Base-by-base conservation (phyloP, 371 early-diverging fungal species). In the Mortierella sp. region DNA sequence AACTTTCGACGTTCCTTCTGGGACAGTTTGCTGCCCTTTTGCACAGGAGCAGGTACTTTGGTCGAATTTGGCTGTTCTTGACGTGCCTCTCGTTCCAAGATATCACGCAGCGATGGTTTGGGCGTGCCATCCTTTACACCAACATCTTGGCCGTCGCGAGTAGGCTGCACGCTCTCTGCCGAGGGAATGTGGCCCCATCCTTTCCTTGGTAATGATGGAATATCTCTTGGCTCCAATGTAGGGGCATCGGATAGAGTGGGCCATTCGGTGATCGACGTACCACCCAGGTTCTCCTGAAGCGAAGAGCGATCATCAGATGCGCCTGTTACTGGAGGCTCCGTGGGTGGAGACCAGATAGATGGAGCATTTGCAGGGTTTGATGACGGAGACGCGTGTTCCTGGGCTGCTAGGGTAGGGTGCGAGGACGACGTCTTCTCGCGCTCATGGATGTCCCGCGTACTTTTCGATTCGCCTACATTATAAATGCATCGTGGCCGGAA, bases 21-120 rank as follows among this genome's bases (percentile, higher is more conserved):
- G 4, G 77, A 76, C 43, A 76, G 27, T 39, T 76, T 76, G 45
- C 37, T 56, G 8, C 54, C 9, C 25, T 61, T 68, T 19, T 50
- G 53, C 2, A 44, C 12, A 25, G 28, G 14, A 8, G 41, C 39
- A 22, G 29, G 14, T 3, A 21, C 17, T n/a, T 27, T 27, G 1
- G 21, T 40, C 12, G n/a, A 14, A 2, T 27, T 31, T 3, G 27
- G 31, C 40, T 62, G 62, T 9, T 45, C 60, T 6, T 78, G 68
- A 2, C 44, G 46, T 21, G 63, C 54, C 37, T 78, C 78, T 10
- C 62, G 67, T 3, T 71, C 72, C 29, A 71, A 29, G 28, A 84
- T 83, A 3, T 84, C 82, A 1, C 71, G 71, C 57, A 84, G 45
- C 4, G 84, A 80, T n/a, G 66, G 58, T 53, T 79, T 80, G 12